Evolutionary conservation across 2,329 filamentous ascomycete genomes (phyloP).

Genomic region (Cercospora sesami): DNA sequence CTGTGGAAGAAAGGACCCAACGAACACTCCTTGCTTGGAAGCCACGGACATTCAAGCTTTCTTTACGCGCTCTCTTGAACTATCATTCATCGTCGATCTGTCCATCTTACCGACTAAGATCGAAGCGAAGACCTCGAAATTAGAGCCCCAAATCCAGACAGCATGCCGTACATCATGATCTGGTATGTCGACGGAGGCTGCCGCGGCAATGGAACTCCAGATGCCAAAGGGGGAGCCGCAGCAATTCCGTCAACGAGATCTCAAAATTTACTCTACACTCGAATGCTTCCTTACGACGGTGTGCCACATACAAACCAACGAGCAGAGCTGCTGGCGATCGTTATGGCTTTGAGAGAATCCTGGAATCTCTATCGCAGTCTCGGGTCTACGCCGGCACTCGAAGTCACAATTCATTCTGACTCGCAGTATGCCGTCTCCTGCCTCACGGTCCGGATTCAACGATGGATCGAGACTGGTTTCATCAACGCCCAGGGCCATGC

Average conservation of each 20-base stretch:
- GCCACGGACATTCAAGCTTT: too few species aligned
- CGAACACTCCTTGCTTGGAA: too few species aligned
- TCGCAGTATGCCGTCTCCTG: background rate
- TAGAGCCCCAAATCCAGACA: background rate
- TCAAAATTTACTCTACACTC: background rate
- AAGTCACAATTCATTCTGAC: background rate
- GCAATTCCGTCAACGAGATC: background rate
- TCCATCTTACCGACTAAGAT: too few species aligned
- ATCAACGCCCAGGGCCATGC: background rate
- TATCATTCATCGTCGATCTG: too few species aligned
- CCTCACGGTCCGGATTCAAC: background rate
- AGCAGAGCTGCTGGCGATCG: constrained; percentile 21
- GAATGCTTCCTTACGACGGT: background rate
- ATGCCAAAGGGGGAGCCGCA: constrained; percentile 20
- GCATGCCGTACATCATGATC: constrained; percentile 17
- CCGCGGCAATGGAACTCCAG: constrained; percentile 14
- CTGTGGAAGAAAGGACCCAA: too few species aligned
- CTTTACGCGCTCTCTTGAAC: too few species aligned
- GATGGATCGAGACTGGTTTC: background rate
- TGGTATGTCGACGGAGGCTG: constrained; percentile 23
- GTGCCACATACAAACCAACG: constrained; percentile 17
- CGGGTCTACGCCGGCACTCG: background rate
- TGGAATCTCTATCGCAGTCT: background rate
- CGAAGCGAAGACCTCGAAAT: too few species aligned
- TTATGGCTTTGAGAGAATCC: constrained; percentile 1